Evolutionary conservation across 176 grass and related monocot genomes (phyloP), one percentile per base, ranked within the genome.

Genomic region (Stipa capillata): DNA sequence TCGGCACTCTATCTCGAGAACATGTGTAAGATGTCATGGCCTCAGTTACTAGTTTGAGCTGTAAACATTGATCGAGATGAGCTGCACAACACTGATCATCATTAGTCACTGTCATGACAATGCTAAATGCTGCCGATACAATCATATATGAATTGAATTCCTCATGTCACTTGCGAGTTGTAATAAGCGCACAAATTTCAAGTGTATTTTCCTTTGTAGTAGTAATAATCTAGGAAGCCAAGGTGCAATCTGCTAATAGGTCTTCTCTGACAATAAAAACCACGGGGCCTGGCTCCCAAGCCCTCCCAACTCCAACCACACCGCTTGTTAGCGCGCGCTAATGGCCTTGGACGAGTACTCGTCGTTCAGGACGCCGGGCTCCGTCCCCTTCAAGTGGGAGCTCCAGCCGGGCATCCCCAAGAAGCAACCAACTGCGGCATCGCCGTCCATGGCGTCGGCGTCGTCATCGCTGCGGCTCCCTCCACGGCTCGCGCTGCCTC

Each of bases 371-470:
- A 83, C 66, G 57, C 66, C 86, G 0, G 86, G 80, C 48, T 3
- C 74, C 12, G 36, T 88, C 3, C 86, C 86, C 0, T 88, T 83
- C 80, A 58, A 67, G 80, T 88, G 86, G 86, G 86, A 88, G 86
- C 57, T 79, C 21, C 80, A 83, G 58, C 86, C 86, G 4, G 86
- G 80, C 67, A 57, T 83, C 74, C 86, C 86, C n/a, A n/a, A n/a
- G 2, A 88, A 83, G 67, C 45, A 55, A 1, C 34, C 29, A 6
- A 20, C 40, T 20, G 25, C 13, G 5, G 24, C 65, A 11, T 0
- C 8, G 0, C 7, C 18, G 23, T n/a, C n/a, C n/a, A n/a, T n/a
- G n/a, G n/a, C n/a, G n/a, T 6, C 55, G 2, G 43, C 65, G 21
- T 5, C 28, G 56, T 1, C 53, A 8, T n/a, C 77, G 67, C 53